These are phyloP conservation scores for Arthrobotrys pseudoclavata DNA, from an alignment of 2,329 filamentous ascomycete species.

Conservation along the genomic window DNA sequence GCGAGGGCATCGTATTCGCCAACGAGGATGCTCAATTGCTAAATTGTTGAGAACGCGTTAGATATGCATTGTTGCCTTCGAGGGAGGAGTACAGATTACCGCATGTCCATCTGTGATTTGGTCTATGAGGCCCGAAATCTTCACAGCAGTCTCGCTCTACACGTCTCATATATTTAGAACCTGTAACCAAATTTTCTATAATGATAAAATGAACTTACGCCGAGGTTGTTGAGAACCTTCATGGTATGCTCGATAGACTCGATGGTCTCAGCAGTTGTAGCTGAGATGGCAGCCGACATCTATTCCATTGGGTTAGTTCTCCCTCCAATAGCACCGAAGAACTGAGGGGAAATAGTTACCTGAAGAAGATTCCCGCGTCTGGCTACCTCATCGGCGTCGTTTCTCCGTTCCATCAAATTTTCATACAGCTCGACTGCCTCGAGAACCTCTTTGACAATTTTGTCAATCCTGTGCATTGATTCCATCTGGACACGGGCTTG, in stretches of 20 bases:
- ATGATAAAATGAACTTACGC: constrained; percentile 11
- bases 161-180: background rate
- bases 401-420: background rate
- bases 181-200: background rate
- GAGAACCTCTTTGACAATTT: background rate
- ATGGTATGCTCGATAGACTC: constrained; percentile 32
- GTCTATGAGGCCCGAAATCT: constrained; percentile 31
- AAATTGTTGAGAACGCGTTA: background rate
- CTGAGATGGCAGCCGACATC: constrained; percentile 34
- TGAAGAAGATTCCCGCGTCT: constrained; percentile 15
- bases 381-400: constrained; percentile 28
- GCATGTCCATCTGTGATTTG: constrained; percentile 22
- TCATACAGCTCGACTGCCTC: constrained; percentile 10
- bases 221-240: background rate
- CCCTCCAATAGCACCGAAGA: background rate
- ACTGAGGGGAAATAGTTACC: background rate
- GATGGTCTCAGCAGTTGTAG: constrained; percentile 20
- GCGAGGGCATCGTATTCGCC: constrained; percentile 27
- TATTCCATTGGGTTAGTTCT: background rate
- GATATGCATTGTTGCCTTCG: background rate
- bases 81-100: background rate
- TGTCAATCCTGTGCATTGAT: background rate
- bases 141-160: constrained; percentile 10
- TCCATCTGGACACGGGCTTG: constrained; percentile 2
- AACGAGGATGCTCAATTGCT: constrained; percentile 29